Evolutionary conservation across 2,329 filamentous ascomycete species (phyloP), one percentile per base, ranked within the genome.

Genomic region (Aspergillus ruber): DNA sequence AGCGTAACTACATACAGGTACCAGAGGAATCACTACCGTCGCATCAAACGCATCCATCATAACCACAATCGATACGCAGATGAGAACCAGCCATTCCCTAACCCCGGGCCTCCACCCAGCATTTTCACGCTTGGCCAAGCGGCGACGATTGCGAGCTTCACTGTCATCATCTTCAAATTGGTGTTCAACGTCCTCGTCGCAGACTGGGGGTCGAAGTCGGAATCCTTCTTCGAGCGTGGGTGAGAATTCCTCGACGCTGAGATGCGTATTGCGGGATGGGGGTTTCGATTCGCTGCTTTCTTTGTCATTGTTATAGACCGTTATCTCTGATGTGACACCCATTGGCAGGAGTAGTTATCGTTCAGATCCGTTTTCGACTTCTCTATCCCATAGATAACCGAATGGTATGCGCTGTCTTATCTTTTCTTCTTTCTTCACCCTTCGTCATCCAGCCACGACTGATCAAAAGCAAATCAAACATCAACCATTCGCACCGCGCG

Each of bases 21-120:
- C 52, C 0, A 71, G 63, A 6, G 74, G 64, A 6, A 74, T 72
- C 38, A 77, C 58, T 27, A 77, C 70, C 0, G 74, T 75, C 9
- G 71, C 69, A 54, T 78, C 73, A 35, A 78, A 68, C 3, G 71
- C 69, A 36, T 77, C 75, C 65, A 76, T 72, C 55, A 76, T 67
- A 5, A 73, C 71, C 36, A 75, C 59, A 25, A 75, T 52, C 20
- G 69, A 64, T 23, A 77, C 60, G 9, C 67, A 70, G 21, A 65
- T 54, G 51, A 75, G 64, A 21, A 74, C 61, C 15, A 71, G 56
- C 58, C 63, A 71, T 52, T 75, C 68, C 47, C 64, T 61, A 41
- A 63, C 62, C 7, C 63, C 62, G 1, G 71, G 66, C 36, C 58
- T 67, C 70, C 72, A 74, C 48, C 52, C 45, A 21, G 49, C 44